These are phyloP conservation scores for Lentinus tigrinus DNA, from an alignment of 768 basidiomycete genomes.

Conservation along the genomic window DNA sequence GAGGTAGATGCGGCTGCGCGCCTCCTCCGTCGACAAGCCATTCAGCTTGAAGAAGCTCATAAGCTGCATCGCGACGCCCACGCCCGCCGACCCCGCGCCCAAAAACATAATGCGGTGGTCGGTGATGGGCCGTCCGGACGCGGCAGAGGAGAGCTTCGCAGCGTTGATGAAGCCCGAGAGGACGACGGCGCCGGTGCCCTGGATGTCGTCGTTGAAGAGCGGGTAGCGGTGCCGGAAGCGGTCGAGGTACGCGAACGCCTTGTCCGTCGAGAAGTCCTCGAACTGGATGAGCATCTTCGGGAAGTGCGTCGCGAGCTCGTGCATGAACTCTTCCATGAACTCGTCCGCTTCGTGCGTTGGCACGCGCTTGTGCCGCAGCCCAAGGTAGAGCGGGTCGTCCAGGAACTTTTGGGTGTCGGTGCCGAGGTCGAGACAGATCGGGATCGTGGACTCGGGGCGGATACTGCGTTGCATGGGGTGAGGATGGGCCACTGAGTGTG, in stretches of 20 bases:
- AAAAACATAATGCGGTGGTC: slow-evolving; percentile 89
- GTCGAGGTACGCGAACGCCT: slow-evolving; percentile 84
- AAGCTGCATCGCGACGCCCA: slow-evolving; percentile 88
- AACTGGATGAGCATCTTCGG: slow-evolving; percentile 87
- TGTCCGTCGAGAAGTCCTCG: slow-evolving; percentile 92
- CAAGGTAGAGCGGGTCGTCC: slow-evolving; percentile 88
- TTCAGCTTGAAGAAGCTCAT: slow-evolving; percentile 86
- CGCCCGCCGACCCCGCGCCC: slow-evolving; percentile 89
- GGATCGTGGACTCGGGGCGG: slow-evolving; percentile 74
- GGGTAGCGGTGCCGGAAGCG: slow-evolving; percentile 74
- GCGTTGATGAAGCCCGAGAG: slow-evolving; percentile 90
- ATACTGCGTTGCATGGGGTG: slow-evolving; percentile 43
- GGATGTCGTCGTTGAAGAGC: slow-evolving; percentile 90
- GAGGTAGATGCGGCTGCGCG: slow-evolving; percentile 74
- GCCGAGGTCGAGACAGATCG: slow-evolving; percentile 85
- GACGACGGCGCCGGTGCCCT: slow-evolving; percentile 88
- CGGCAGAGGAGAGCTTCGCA: slow-evolving; percentile 69
- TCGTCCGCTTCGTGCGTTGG: slow-evolving; percentile 64
- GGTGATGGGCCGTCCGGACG: slow-evolving; percentile 63
- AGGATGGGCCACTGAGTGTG: not conserved
- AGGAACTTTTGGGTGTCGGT: slow-evolving; percentile 81
- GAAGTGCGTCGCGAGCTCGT: slow-evolving; percentile 69
- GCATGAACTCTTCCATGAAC: slow-evolving; percentile 95
- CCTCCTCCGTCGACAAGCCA: slow-evolving; percentile 75
- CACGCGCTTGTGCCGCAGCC: slow-evolving; percentile 69